Percentiles rank a stretch among this genome's conserved stretches.
These are phyloP conservation scores for Basipetospora sp. DNA, from an alignment of 2,329 filamentous ascomycete genomes.

Conservation along the genomic window DNA sequence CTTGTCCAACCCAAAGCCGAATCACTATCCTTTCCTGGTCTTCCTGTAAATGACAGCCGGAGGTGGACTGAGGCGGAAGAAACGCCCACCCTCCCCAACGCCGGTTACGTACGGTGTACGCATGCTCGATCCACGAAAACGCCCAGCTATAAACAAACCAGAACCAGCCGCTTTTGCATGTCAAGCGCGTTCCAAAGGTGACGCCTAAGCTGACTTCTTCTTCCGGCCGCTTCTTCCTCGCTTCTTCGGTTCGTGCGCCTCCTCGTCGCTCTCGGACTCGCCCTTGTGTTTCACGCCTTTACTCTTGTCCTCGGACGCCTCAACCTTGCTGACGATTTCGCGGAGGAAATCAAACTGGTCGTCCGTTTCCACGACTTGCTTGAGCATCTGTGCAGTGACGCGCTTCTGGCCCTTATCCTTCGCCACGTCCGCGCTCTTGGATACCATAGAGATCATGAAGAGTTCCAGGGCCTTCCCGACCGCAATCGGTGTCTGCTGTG, in stretches of 20 bases:
- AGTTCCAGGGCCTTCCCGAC: slow-evolving; percentile 91
- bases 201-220: slow-evolving; percentile 21
- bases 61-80: too few relatives aligned
- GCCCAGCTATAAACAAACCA: background rate
- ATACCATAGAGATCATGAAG: slow-evolving; percentile 92
- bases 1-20: too few relatives aligned
- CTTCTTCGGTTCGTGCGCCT: slow-evolving; percentile 31
- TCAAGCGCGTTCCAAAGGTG: too few relatives aligned
- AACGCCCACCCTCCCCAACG: slow-evolving; percentile 4
- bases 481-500: slow-evolving; percentile 90
- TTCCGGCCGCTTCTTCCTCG: slow-evolving; percentile 33
- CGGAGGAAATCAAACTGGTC: slow-evolving; percentile 88
- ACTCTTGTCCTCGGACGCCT: slow-evolving; percentile 35
- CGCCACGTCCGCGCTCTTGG: slow-evolving; percentile 74
- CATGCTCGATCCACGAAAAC: slow-evolving; percentile 3
- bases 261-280: slow-evolving; percentile 36
- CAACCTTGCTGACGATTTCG: slow-evolving; percentile 80
- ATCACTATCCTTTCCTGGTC: too few relatives aligned
- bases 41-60: too few relatives aligned
- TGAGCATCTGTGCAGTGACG: slow-evolving; percentile 80
- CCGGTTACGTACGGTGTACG: slow-evolving; percentile 2
- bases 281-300: slow-evolving; percentile 25
- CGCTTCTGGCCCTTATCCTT: slow-evolving; percentile 72
- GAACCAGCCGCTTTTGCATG: too few relatives aligned
- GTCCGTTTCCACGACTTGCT: slow-evolving; percentile 73